Base-by-base conservation (phyloP, 805 yeast species). In the Nakazawaea populi region DNA sequence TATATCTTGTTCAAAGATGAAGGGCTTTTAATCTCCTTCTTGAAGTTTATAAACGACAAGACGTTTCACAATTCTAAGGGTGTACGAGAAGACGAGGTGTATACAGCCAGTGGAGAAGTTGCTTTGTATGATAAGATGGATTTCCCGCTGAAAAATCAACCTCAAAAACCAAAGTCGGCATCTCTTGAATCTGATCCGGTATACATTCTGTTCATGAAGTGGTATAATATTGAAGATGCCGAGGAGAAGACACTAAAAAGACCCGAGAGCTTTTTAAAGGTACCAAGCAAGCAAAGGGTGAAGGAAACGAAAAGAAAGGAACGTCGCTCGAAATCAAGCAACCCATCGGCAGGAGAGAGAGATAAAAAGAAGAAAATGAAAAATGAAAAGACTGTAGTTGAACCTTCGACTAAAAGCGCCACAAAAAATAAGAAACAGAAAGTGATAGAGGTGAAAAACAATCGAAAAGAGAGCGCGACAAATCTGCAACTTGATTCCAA, bases 1-100 rank as follows among this genome's bases (percentile, higher is more conserved):
- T 77, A 73, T 58, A 54, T 74, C 2, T 51, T 54, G 10, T 70
- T 77, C 52, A 65, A 64, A 44, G 62, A 58, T n/a, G 58, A 60
- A 10, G 46, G 52, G 4, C 40, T 51, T 1, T 58, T 72, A 46
- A 61, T 58, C n/a, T 53, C 55, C 4, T 69, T 75, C 44, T 61
- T 63, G 3, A 45, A 52, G 5, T 52, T 52, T 2, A 55, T 70
- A 10, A 59, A 58, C 31, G 54, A 54, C 0, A 58, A 65, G 49
- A 55, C 60, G 6, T 72, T 73, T 53, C 43, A 46, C 27, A 58
- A 60, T 28, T 41, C 45, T 11, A 29, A 37, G 9, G 47, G 41
- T 8, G 27, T 44, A 36, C 31, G 27, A 27, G 35, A 28, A 11
- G 47, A 55, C 12, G 69, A 68, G 43, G 49, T 58, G 2, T 60